Base-by-base conservation (phyloP, 495 filamentous ascomycete species). In the Neurospora sublineolata region DNA sequence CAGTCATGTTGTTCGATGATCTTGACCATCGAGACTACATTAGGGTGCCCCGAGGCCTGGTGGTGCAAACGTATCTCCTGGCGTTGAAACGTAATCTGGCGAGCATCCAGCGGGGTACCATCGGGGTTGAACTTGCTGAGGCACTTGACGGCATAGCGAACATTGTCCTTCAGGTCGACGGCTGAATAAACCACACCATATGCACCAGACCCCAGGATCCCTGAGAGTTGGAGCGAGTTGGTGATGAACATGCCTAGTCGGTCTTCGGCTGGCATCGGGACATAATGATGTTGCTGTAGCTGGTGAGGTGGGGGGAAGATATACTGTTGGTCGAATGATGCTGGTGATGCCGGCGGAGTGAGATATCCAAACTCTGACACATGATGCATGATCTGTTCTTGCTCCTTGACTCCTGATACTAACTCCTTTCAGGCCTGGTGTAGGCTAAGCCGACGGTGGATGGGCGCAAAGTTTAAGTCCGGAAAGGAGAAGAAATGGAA, bases 171-270 rank as follows among this genome's bases (percentile, higher is more conserved):
- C 69, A 94, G 88, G 83, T 98, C 94, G 82, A 94, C 84, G 75
- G 95, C 95, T 41, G 91, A 92, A 83, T 99, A 97, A 16, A 99
- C 96, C 36, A 97, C 94, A 60, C 95, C 95, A 83, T 99, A 99
- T 71, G 95, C 95, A 71, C 95, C 95, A 67, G 95, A 90, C 69
- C 95, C 95, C 72, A 98, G 87, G 77, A 98, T 92, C 72, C 88
- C 85, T 68, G 89, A 93, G 73, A 97, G 86, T 81, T 93, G 91
- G 73, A 97, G 85, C 77, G 92, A 89, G 80, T 89, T 88, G 78
- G 91, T 94, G 74, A 97, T 84, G 73, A 96, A 85, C 71, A 91
- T 87, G 81, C 94, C 94, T 85, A 97, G 81, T 75, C 94, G 90
- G 79, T 95, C 92, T 86, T 97, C 93, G 58, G 94, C 92, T 58